Percentiles rank a stretch among this genome's conserved stretches.
Evolutionary conservation across 2,329 filamentous ascomycete genomes (phyloP).

Genomic region (Aspergillus sp.): DNA sequence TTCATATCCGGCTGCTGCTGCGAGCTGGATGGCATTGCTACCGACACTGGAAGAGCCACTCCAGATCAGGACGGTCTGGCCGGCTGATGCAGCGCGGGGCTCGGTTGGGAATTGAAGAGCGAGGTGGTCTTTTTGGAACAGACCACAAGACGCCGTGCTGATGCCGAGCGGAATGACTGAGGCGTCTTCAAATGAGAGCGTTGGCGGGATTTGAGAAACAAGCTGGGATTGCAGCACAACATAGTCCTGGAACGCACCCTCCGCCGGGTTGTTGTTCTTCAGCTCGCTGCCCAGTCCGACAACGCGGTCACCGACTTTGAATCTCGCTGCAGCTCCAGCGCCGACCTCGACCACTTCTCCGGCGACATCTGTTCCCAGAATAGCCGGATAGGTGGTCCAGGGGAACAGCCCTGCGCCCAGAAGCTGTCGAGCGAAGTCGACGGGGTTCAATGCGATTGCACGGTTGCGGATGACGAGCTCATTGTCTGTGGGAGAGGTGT

Average conservation of each 20-base stretch:
- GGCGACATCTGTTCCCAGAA: slow-evolving; percentile 47
- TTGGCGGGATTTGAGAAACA: slow-evolving; percentile 14
- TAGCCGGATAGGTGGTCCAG: slow-evolving; percentile 32
- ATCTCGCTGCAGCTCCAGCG: slow-evolving; percentile 13
- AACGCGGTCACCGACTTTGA: slow-evolving; percentile 48
- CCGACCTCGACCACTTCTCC: slow-evolving; percentile 46
- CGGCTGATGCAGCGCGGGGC: not conserved
- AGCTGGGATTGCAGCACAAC: slow-evolving; percentile 18
- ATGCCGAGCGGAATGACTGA: slow-evolving; percentile 22
- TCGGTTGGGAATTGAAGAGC: slow-evolving; percentile 10
- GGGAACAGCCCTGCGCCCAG: slow-evolving; percentile 29
- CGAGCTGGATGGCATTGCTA: slow-evolving; percentile 49
- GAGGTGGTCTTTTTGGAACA: slow-evolving; percentile 23
- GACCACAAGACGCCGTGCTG: slow-evolving; percentile 21
- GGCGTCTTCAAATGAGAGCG: slow-evolving; percentile 19
- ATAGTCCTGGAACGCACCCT: slow-evolving; percentile 27
- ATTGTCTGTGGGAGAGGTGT: slow-evolving; percentile 32
- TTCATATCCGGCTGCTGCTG: slow-evolving; percentile 19
- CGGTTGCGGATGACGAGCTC: slow-evolving; percentile 43
- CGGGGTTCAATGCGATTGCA: slow-evolving; percentile 46
- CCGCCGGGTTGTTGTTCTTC: slow-evolving; percentile 12
- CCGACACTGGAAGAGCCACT: slow-evolving; percentile 39
- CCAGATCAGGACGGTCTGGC: slow-evolving; percentile 11
- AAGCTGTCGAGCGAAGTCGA: slow-evolving; percentile 43
- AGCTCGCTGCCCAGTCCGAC: slow-evolving; percentile 22